Evolutionary conservation across 225 moss, liverwort and hornwort species (phyloP), one percentile per base, ranked within the genome.

Genomic region (Bryum argenteum): DNA sequence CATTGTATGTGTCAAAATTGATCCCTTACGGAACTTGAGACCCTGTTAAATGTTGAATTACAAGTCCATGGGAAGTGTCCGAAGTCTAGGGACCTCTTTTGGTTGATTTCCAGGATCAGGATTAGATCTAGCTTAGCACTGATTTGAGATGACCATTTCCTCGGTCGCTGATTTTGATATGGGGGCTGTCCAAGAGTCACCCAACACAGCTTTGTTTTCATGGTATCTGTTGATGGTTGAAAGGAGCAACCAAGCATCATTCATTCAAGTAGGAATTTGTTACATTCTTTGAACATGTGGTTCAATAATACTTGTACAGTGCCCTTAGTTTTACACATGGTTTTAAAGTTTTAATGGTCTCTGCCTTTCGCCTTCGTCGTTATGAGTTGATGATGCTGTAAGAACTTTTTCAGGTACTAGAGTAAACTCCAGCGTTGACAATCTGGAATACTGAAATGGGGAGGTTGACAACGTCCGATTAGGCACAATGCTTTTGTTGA

Each of bases 251-350:
- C 77, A 83, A 68, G 83, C 75, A 76, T 69, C 77, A 90, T 85
- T 88, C 83, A 83, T 88, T 82, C 77, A 80, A 69, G 76, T 77
- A 81, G 77, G 77, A 66, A 77, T 73, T 85, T 80, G 77, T 84
- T 77, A 77, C 80, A 84, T 84, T 84, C 84, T 80, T 84, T 84
- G 74, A 74, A 80, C 80, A 67, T 20, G 77, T 84, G 71, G 84
- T 80, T 80, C 80, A 77, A 80, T 80, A 84, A 84, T 77, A 80
- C 77, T 77, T 80, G 73, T 84, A 80, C 67, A 84, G 77, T 74
- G 74, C 74, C 80, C 38, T 69, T 20, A 54, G 62, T 63, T 66
- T 74, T 6, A 19, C 44, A 3, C 14, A 71, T 54, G 52, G 14
- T 44, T 58, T 47, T 53, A 26, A 17, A 13, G 41, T 21, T 61